Percentiles rank a stretch among this genome's conserved stretches.
These are phyloP conservation scores for Lyophyllum decastes DNA, from an alignment of 768 basidiomycete species.

Conservation along the genomic window DNA sequence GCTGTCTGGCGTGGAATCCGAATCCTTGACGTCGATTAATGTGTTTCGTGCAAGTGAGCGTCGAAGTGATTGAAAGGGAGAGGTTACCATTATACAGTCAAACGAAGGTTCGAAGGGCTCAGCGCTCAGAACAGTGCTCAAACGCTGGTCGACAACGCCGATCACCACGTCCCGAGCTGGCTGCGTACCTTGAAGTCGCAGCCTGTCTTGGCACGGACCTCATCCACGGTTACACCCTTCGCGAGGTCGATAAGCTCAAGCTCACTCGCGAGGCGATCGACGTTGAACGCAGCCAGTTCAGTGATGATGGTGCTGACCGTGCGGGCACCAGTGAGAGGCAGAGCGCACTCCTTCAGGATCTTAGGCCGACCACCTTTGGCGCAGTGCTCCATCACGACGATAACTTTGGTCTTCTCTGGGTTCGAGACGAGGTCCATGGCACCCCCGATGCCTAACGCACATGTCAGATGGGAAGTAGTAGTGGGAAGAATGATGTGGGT, in stretches of 20 bases:
- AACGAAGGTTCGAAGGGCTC: too few species aligned
- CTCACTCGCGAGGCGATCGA: constrained; percentile 73
- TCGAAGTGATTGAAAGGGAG: too few species aligned
- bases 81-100: too few species aligned
- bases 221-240: constrained; percentile 81
- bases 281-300: constrained; percentile 88
- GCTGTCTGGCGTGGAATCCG: background rate
- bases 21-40: background rate
- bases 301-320: constrained; percentile 92
- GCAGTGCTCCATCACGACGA: constrained; percentile 88
- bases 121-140: too few species aligned
- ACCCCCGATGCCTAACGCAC: constrained; percentile 79
- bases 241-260: constrained; percentile 81
- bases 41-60: background rate
- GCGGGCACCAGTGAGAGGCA: constrained; percentile 88
- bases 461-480: background rate
- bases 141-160: background rate
- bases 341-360: constrained; percentile 76
- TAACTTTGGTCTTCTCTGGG: constrained; percentile 92
- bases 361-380: constrained; percentile 90
- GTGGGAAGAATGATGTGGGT: background rate
- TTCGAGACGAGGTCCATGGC: constrained; percentile 98
- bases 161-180: constrained; percentile 49
- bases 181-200: constrained; percentile 72
- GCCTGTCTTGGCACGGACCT: constrained; percentile 85